Evolutionary conservation across 2,329 filamentous ascomycete genomes (phyloP), one percentile per base, ranked within the genome.

Genomic region (Colletotrichum neosansevieriae): DNA sequence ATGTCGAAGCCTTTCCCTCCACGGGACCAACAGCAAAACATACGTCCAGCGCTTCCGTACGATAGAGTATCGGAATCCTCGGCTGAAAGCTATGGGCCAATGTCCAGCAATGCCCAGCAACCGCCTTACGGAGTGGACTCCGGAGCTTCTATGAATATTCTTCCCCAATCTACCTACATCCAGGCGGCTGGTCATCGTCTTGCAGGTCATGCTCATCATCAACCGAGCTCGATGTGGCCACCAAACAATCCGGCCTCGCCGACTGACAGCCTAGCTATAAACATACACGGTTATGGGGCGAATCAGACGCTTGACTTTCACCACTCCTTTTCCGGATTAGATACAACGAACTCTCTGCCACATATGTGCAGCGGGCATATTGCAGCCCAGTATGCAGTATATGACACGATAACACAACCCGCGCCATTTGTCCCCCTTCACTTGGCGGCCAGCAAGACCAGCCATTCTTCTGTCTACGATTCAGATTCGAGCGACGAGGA

Each of bases 241-340:
- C 42, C 50, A 29, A 13, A 42, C 15, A 24, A 47, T 24, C 50
- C 50, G 24, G 42, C 6, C 6, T 49, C 53, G 15, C 29, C 40
- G 13, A 13, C 29, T 32, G 29, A 44, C 40, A 21, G 4, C 6
- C 24, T 60, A 12, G 13, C 54, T 3, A 32, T 44, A 12, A 69
- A 69, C 34, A 15, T 54, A 24, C 34, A 49, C 13, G 50, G 42
- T 19, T 57, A 60, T 21, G 42, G n/a, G 19, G 24, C 54, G 29
- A 69, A 57, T 19, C 66, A 60, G 24, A 13, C 40, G 7, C 42
- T 69, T 40, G 42, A 60, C 13, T 69, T 60, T 32, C 47, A 49
- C 36, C 42, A 61, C 13, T 6, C 50, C 17, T 69, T 60, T 24
- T 11, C 49, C 3, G 42, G 32, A 10, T n/a, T 38, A 29, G 21